These are phyloP conservation scores for Scheffersomyces segobiensis DNA, from an alignment of 1,139 yeast species.

Conservation along the genomic window DNA sequence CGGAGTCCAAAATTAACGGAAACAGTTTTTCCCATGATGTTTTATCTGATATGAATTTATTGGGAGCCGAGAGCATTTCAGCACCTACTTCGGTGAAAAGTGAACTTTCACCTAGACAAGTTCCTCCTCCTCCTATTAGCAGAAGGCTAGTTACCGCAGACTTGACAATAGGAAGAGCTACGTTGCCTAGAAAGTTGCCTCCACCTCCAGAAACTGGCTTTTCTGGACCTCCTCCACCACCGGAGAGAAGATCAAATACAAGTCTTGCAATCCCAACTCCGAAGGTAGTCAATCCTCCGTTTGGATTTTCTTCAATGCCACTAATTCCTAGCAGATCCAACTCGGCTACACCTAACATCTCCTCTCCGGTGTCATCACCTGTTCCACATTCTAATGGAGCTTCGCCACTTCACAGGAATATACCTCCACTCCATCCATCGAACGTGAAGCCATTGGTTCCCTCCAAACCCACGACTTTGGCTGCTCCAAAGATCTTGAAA, in stretches of 20 bases:
- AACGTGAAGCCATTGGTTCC: conserved; percentile 37
- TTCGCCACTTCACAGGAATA: conserved; percentile 2
- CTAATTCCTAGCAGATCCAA: conserved; percentile 40
- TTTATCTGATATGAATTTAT: conserved; percentile 37
- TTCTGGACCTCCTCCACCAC: conserved; percentile 31
- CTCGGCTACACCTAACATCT: conserved; percentile 26
- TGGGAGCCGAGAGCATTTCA: conserved; percentile 27
- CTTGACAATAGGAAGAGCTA: conserved; percentile 2
- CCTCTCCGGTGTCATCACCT: conserved; percentile 13
- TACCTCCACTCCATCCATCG: conserved; percentile 6
- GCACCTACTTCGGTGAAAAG: conserved; percentile 18
- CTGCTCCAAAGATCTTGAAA: conserved; percentile 18
- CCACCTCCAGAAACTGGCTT: conserved; percentile 15
- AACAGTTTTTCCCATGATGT: conserved; percentile 28
- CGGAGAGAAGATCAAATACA: conserved; percentile 17
- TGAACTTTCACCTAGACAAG: conserved; percentile 25
- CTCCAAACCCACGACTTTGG: conserved; percentile 30
- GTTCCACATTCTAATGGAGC: conserved; percentile 2
- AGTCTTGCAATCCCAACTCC: conserved; percentile 7
- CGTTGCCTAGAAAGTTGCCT: conserved; percentile 23
- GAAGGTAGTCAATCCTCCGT: conserved; percentile 17
- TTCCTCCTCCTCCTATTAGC: conserved; percentile 41
- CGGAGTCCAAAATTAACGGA: conserved; percentile 10
- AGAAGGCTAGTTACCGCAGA: conserved; percentile 17
- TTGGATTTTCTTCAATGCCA: conserved; percentile 42